These are phyloP conservation scores for Leptographium flavum DNA, from an alignment of 2,329 filamentous ascomycete species.

Conservation along the genomic window DNA sequence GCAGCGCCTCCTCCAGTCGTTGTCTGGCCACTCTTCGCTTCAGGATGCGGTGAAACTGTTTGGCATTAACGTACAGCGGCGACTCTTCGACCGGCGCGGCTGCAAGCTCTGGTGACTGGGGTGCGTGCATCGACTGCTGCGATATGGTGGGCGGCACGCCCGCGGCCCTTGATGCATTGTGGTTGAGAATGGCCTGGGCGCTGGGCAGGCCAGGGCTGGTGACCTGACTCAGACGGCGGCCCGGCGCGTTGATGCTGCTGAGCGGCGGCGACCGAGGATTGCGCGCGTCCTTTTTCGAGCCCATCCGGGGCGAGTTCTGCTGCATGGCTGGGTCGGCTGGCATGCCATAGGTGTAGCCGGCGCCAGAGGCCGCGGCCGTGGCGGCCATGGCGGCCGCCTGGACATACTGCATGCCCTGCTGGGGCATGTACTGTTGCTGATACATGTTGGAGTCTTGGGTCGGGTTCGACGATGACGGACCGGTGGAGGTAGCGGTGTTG, in stretches of 20 bases:
- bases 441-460: slow-evolving; percentile 59
- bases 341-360: slow-evolving; percentile 54
- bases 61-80: slow-evolving; percentile 93
- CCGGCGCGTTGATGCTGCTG: slow-evolving; percentile 42
- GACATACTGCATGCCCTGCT: slow-evolving; percentile 70
- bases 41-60: slow-evolving; percentile 94
- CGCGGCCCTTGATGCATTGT: slow-evolving; percentile 35
- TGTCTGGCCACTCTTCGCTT: slow-evolving; percentile 89
- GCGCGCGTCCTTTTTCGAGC: slow-evolving; percentile 57
- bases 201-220: slow-evolving; percentile 61
- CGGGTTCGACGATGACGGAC: slow-evolving; percentile 9
- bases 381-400: slow-evolving; percentile 87
- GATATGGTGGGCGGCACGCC: slow-evolving; percentile 46
- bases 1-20: slow-evolving; percentile 80
- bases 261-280: slow-evolving; percentile 68
- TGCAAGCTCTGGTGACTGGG: slow-evolving; percentile 68
- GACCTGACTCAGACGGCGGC: slow-evolving; percentile 59
- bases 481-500: slow-evolving; percentile 37
- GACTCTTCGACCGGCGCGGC: slow-evolving; percentile 69
- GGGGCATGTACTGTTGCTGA: slow-evolving; percentile 60
- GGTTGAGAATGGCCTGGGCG: slow-evolving; percentile 63
- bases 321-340: slow-evolving; percentile 52
- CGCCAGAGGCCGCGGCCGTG: slow-evolving; percentile 80
- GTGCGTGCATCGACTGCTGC: slow-evolving; percentile 50
- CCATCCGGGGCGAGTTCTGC: slow-evolving; percentile 66